Evolutionary conservation across 441 rosid species (phyloP).

Genomic region (Gossypium lobatum): DNA sequence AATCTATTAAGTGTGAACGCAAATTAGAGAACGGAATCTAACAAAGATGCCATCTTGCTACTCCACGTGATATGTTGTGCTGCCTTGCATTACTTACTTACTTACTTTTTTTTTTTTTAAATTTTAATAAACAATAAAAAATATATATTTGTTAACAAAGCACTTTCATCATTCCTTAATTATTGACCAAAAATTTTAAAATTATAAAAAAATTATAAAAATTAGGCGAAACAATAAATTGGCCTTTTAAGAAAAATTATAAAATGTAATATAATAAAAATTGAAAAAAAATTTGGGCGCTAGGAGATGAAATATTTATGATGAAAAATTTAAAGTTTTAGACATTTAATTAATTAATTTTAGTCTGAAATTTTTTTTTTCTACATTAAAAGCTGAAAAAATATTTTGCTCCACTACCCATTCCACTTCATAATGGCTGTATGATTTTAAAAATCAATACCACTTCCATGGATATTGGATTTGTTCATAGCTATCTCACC

Average conservation of each 20-base stretch:
- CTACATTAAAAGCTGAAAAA: too few relatives aligned
- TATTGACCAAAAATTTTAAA: not conserved
- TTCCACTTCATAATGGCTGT: too few relatives aligned
- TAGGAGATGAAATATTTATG: too few relatives aligned
- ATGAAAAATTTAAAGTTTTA: accelerated
- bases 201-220: not conserved
- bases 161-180: not conserved
- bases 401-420: too few relatives aligned
- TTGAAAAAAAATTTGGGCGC: too few relatives aligned
- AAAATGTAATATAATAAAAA: too few relatives aligned
- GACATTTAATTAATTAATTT: too few relatives aligned
- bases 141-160: not conserved
- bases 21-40: slow-evolving; percentile 21
- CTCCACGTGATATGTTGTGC: not conserved
- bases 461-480: too few relatives aligned
- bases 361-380: too few relatives aligned
- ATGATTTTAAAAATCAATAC: not conserved
- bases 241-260: too few relatives aligned
- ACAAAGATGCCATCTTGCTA: slow-evolving; percentile 6
- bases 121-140: not conserved
- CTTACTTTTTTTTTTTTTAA: not conserved
- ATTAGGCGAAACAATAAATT: too few relatives aligned
- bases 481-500: too few relatives aligned
- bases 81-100: not conserved
- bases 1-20: slow-evolving; percentile 33